These are phyloP conservation scores for Entomortierella chlamydospora DNA, from an alignment of 192 early-diverging fungal genomes.

Conservation along the genomic window DNA sequence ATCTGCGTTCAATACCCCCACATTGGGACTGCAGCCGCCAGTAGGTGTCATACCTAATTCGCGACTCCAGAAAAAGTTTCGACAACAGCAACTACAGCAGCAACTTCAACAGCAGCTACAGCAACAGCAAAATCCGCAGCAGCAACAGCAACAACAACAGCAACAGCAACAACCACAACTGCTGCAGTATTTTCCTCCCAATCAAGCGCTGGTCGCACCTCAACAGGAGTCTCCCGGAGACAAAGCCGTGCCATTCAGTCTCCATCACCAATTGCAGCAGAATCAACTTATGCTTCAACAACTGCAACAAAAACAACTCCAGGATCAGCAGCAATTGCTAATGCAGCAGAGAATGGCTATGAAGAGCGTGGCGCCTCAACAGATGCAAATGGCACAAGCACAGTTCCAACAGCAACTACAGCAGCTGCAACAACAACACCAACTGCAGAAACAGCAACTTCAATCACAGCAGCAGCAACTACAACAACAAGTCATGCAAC, in stretches of 20 bases:
- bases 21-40: not conserved
- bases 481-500: no score
- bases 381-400: conserved; percentile 11
- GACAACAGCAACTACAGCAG: conserved; percentile 12
- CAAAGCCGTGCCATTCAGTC: not conserved
- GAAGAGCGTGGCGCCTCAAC: conserved; percentile 25
- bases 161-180: conserved; percentile 7
- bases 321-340: conserved; percentile 8
- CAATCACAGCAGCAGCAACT: no score
- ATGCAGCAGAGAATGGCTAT: conserved; percentile 8
- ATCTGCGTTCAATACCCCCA: not conserved
- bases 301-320: conserved; percentile 10
- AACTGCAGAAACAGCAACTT: no score
- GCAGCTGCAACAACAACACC: conserved; percentile 9
- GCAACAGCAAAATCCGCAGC: no score
- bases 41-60: not conserved
- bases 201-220: not conserved
- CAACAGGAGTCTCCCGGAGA: conserved; percentile 2
- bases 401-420: conserved; percentile 27
- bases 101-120: conserved; percentile 9
- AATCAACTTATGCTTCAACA: conserved; percentile 7
- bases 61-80: conserved; percentile 8
- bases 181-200: not conserved
- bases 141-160: conserved; percentile 13
- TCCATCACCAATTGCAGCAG: conserved; percentile 10